These are phyloP conservation scores for Pyricularia pennisetigena DNA, from an alignment of 2,329 filamentous ascomycete species.

Conservation along the genomic window DNA sequence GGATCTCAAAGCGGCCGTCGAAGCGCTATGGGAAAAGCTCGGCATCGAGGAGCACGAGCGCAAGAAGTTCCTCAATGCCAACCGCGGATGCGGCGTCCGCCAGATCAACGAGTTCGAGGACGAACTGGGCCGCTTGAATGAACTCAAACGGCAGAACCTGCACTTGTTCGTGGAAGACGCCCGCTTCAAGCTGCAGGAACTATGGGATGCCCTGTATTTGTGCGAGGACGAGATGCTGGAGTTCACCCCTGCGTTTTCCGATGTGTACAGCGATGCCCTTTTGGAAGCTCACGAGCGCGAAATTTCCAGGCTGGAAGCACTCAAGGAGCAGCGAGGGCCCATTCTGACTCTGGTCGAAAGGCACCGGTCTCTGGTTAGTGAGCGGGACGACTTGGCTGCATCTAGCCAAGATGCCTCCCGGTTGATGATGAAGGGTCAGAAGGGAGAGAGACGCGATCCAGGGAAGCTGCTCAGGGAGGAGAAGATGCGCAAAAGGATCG, in stretches of 20 bases:
- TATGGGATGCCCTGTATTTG: constrained; percentile 91
- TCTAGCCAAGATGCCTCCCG: constrained; percentile 94
- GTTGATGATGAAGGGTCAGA: constrained; percentile 81
- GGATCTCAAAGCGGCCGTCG: constrained; percentile 69
- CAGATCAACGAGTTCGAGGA: constrained; percentile 96
- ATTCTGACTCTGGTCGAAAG: constrained; percentile 74
- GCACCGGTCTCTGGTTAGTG: constrained; percentile 72
- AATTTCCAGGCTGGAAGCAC: constrained; percentile 67
- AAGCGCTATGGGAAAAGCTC: constrained; percentile 80
- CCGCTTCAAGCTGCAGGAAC: constrained; percentile 77
- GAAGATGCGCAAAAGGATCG: constrained; percentile 96
- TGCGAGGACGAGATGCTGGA: constrained; percentile 98
- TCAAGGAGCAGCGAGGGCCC: constrained; percentile 81
- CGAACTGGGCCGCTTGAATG: constrained; percentile 75
- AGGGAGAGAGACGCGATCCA: constrained; percentile 89
- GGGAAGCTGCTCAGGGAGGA: constrained; percentile 90
- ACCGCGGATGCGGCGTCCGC: constrained; percentile 82
- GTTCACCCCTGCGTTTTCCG: constrained; percentile 92
- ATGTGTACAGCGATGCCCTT: constrained; percentile 92
- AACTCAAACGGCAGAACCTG: constrained; percentile 89
- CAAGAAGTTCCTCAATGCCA: constrained; percentile 75
- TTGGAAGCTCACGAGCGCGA: constrained; percentile 92
- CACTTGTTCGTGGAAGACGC: constrained; percentile 95
- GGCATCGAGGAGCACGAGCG: constrained; percentile 74
- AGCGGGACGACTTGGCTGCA: constrained; percentile 77